A percentile compares a stretch with the other conserved stretches of the same genome.
Conservation (phyloP, 2,329 filamentous ascomycete genomes). For the Arachnomyces sp. region DNA sequence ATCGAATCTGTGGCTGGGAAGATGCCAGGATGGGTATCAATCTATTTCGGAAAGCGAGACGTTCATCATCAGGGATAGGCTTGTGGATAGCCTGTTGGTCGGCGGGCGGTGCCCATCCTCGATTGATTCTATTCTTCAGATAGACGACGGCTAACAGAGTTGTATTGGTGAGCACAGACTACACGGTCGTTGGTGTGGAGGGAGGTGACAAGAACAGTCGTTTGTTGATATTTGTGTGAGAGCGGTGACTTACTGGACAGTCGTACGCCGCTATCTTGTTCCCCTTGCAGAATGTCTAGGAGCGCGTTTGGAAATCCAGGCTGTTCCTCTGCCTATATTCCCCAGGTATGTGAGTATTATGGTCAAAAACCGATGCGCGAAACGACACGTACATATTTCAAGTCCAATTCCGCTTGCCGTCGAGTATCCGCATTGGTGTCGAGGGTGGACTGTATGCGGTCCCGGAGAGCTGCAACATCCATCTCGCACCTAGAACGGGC, state of each 20-base stretch:
- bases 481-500: conserved; percentile 38
- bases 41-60: conserved; percentile 75
- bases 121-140: conserved; percentile 93
- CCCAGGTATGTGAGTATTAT: too few species aligned
- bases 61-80: conserved; percentile 81
- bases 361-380: neutral
- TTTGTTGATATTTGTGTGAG: conserved; percentile 4
- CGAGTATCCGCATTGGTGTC: conserved; percentile 55
- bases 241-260: conserved; percentile 66
- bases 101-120: conserved; percentile 68
- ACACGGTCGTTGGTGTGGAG: neutral
- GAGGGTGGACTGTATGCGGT: conserved; percentile 58
- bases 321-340: conserved; percentile 71
- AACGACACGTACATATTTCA: conserved; percentile 52
- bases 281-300: conserved; percentile 79
- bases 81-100: conserved; percentile 67
- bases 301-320: conserved; percentile 85
- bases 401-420: conserved; percentile 56
- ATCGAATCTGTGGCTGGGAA: conserved; percentile 72
- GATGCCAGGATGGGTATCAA: conserved; percentile 82
- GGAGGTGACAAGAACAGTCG: conserved; percentile 17
- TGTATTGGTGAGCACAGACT: conserved; percentile 6
- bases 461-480: conserved; percentile 55
- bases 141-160: conserved; percentile 76
- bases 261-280: conserved; percentile 77